phyloP scores from a whole-genome alignment of 176 grass and related monocot species.

The Carex littledalei region DNA sequence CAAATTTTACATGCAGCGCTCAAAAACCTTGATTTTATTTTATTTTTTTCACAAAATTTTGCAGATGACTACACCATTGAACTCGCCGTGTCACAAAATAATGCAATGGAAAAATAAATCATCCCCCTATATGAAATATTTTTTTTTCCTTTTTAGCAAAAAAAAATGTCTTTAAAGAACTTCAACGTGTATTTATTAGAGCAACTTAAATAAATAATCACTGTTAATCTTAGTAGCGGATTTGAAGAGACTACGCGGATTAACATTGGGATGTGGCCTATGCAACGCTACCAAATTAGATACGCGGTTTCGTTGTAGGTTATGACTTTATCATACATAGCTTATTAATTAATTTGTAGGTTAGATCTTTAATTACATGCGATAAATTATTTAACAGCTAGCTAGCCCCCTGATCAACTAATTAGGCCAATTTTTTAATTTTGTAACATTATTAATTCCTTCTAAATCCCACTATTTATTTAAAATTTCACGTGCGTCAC shows the following conservation, averaged over 20 bases:
- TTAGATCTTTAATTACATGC: neutral
- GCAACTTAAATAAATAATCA: neutral
- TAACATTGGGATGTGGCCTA: slow-evolving; percentile 12
- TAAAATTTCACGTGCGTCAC: too few species aligned
- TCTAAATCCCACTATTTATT: neutral
- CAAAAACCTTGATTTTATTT: too few species aligned
- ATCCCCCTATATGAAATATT: too few species aligned
- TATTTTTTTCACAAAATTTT: too few species aligned
- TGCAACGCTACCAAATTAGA: neutral
- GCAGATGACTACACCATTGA: too few species aligned
- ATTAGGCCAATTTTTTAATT: neutral
- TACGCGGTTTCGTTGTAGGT: neutral
- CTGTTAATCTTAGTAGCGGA: neutral
- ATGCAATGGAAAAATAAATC: too few species aligned
- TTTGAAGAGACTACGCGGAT: neutral
- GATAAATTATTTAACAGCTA: neutral
- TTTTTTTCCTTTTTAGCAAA: too few species aligned
- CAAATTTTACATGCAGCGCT: too few species aligned
- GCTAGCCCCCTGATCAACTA: neutral
- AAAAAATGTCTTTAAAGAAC: too few species aligned
- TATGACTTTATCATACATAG: neutral
- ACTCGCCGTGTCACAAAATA: too few species aligned
- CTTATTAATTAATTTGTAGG: neutral
- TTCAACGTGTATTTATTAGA: neutral
- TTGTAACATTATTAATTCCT: neutral